Conservation (phyloP, 768 basidiomycete genomes). For the Hygrocybe coccinea region DNA sequence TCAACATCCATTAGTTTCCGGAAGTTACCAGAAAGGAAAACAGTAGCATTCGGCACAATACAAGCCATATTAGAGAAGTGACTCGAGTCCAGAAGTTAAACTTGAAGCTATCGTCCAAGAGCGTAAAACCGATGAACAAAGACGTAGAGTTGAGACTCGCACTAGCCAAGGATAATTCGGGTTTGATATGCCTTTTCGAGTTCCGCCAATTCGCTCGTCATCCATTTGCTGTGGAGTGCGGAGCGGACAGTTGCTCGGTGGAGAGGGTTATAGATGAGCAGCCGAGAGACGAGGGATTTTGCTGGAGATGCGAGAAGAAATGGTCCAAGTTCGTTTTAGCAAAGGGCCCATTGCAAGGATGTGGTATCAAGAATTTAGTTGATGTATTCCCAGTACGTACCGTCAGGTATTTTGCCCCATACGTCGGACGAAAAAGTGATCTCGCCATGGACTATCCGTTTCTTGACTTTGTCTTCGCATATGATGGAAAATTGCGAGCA, state of each 20-base stretch:
- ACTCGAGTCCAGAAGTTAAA: too few relatives aligned
- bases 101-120: too few relatives aligned
- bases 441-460: constrained; percentile 60
- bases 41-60: too few relatives aligned
- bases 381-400: constrained; percentile 33
- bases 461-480: constrained; percentile 59
- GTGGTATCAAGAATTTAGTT: background rate
- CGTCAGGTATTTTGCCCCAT: constrained; percentile 57
- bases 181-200: constrained; percentile 58
- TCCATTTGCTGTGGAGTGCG: constrained; percentile 65
- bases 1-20: too few relatives aligned
- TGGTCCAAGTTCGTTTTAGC: background rate
- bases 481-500: constrained; percentile 37
- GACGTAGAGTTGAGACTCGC: background rate
- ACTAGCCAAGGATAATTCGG: constrained; percentile 35
- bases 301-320: constrained; percentile 37
- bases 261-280: constrained; percentile 55
- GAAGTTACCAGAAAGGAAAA: too few relatives aligned
- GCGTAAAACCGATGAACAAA: too few relatives aligned
- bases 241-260: constrained; percentile 58
- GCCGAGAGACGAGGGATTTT: constrained; percentile 49
- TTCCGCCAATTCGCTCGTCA: constrained; percentile 53
- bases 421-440: constrained; percentile 50
- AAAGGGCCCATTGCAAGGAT: background rate
- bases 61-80: too few relatives aligned